phyloP scores from a whole-genome alignment of 768 basidiomycete genomes.

The Saitozyma sp. region DNA sequence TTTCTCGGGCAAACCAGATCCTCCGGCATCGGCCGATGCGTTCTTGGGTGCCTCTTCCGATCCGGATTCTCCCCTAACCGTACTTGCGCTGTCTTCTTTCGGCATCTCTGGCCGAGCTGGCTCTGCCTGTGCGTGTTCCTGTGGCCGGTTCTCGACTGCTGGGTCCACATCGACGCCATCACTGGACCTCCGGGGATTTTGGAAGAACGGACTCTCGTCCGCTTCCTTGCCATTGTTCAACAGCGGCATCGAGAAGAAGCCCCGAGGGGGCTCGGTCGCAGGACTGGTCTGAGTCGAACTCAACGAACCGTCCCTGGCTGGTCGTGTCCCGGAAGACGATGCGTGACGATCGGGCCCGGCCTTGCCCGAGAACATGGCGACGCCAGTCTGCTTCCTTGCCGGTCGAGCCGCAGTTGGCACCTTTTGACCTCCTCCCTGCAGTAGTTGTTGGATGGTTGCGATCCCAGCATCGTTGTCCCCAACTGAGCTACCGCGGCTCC shows the following conservation, averaged over 20 bases:
- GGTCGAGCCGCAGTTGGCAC: neutral
- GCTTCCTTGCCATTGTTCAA: conserved; percentile 2
- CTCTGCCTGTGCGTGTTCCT: neutral
- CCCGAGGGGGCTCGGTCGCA: neutral
- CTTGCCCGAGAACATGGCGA: conserved; percentile 20
- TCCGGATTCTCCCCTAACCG: neutral
- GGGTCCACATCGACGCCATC: conserved; percentile 6
- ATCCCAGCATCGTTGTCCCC: conserved; percentile 22
- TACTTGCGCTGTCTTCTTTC: conserved; percentile 3
- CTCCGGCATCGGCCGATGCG: conserved; percentile 24
- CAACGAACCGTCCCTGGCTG: too few relatives aligned
- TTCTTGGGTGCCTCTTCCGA: conserved; percentile 13
- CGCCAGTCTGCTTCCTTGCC: neutral
- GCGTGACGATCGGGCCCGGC: neutral
- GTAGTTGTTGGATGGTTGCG: conserved; percentile 27
- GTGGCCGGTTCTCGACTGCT: neutral
- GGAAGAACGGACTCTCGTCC: conserved; percentile 25
- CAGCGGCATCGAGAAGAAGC: conserved; percentile 21
- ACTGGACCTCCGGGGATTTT: conserved; percentile 15
- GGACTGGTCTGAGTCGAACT: too few relatives aligned
- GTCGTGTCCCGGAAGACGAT: too few relatives aligned
- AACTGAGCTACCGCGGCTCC: neutral
- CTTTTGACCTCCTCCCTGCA: conserved; percentile 10
- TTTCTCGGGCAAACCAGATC: conserved; percentile 34
- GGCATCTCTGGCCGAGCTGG: neutral